Conservation (phyloP, 768 basidiomycete genomes). For the Collybiopsis luxurians region DNA sequence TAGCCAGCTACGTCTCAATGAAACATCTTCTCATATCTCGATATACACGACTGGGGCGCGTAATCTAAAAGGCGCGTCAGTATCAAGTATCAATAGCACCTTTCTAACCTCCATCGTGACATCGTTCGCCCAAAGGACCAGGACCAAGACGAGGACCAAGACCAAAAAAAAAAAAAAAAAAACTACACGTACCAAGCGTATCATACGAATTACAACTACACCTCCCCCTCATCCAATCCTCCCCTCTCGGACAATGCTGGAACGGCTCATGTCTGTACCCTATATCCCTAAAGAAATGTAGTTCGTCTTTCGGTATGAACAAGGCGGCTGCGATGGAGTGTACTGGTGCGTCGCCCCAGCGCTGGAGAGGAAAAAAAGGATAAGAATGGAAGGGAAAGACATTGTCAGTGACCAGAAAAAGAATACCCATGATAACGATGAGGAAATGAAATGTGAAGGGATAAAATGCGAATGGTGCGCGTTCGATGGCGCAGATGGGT, state of each 20-base stretch:
- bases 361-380: no score
- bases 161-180: not conserved
- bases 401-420: no score
- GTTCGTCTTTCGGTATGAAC: constrained; percentile 57
- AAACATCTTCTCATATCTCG: constrained; percentile 5
- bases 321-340: constrained; percentile 56
- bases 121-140: no score
- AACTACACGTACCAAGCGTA: not conserved
- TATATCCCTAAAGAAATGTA: constrained; percentile 75
- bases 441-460: no score
- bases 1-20: no score
- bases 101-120: no score
- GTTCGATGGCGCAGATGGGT: no score
- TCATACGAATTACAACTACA: constrained; percentile 1
- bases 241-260: constrained; percentile 9
- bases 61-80: not conserved
- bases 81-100: no score
- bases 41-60: constrained; percentile 8
- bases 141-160: no score
- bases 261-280: constrained; percentile 51
- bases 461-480: no score
- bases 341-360: constrained; percentile 54
- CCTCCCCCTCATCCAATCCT: constrained; percentile 3
- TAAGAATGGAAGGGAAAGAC: no score
- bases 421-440: no score